phyloP scores from a whole-genome alignment of 225 moss, liverwort and hornwort species.

The Physcomitrellopsis africana region DNA sequence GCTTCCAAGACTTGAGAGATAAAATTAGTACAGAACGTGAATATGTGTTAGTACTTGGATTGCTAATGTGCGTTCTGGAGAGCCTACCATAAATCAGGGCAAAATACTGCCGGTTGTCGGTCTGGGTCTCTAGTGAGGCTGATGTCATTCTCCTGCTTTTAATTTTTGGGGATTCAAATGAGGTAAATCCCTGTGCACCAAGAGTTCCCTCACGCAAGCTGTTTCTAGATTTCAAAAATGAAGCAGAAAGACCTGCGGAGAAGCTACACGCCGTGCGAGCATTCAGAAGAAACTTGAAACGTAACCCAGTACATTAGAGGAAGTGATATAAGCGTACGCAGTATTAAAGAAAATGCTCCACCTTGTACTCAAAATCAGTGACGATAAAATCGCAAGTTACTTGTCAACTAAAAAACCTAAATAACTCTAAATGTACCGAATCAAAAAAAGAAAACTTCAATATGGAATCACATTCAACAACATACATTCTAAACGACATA shows the following conservation, averaged over 20 bases:
- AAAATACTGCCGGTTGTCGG: slow-evolving; percentile 41
- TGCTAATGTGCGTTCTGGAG: background rate
- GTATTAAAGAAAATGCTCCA: background rate
- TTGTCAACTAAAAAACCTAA: background rate
- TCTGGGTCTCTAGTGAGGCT: slow-evolving; percentile 29
- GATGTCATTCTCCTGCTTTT: slow-evolving; percentile 35
- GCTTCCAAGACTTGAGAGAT: background rate
- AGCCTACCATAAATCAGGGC: slow-evolving; percentile 47
- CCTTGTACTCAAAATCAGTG: background rate
- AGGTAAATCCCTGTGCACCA: slow-evolving; percentile 14
- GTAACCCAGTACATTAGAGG: background rate
- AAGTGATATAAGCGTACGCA: background rate
- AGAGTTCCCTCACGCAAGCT: slow-evolving; percentile 25
- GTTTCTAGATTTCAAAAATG: background rate
- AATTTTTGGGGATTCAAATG: slow-evolving; percentile 10
- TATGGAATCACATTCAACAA: background rate
- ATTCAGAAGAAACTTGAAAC: slow-evolving; percentile 29
- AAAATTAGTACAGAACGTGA: background rate
- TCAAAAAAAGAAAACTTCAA: background rate
- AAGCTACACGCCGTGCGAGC: slow-evolving; percentile 12
- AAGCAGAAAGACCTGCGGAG: slow-evolving; percentile 20
- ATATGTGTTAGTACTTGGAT: background rate
- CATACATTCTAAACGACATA: background rate
- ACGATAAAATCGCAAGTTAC: background rate
- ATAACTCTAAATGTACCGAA: background rate